Evolutionary conservation across 345 rosid genomes (phyloP), one percentile per base, ranked within the genome.

Genomic region (rapeseed (Brassica napus)): DNA sequence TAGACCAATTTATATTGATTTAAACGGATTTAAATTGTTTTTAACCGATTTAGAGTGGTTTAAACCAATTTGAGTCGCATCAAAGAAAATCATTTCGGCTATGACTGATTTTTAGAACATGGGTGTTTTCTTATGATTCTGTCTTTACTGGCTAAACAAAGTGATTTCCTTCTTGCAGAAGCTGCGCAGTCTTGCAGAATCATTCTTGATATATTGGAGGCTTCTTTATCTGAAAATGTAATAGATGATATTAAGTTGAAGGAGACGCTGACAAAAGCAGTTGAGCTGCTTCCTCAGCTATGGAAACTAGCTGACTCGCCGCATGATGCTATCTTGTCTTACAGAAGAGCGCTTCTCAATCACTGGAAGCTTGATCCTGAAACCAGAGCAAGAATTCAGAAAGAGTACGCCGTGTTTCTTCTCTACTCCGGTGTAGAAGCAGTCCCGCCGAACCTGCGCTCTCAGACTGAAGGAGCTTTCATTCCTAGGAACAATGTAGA

Each of bases 161-260:
- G 2, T 14, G 8, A 42, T 64, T 37, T 32, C 6, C 8, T 37
- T 75, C 54, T 76, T 89, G 89, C 95, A 92, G 97, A 92, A 84
- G 96, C 97, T 86, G 97, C 97, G 58, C 87, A 87, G 82, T 85
- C 89, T 79, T 92, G 97, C 83, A 86, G 84, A 84, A 88, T 86
- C 55, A 85, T 92, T 86, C 88, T 89, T 87, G 97, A 92, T 84
- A 84, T 91, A 32, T 88, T 92, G 2, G 96, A 92, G 83, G 85
- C 91, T 85, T 91, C 97, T 79, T 77, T 86, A 30, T 91, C 94
- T 15, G 86, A 87, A 82, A 87, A 87, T 76, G 86, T 88, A 79
- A 85, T 78, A 73, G 88, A 81, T 73, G 95, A 90, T 73, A 79
- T 85, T 73, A 92, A 92, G 85, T 76, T 89, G 87, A 94, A 85